A percentile compares a stretch with the other conserved stretches of the same genome.
Evolutionary conservation across 306 rosid genomes (phyloP).

Genomic region (Echinosophora koreensis): DNA sequence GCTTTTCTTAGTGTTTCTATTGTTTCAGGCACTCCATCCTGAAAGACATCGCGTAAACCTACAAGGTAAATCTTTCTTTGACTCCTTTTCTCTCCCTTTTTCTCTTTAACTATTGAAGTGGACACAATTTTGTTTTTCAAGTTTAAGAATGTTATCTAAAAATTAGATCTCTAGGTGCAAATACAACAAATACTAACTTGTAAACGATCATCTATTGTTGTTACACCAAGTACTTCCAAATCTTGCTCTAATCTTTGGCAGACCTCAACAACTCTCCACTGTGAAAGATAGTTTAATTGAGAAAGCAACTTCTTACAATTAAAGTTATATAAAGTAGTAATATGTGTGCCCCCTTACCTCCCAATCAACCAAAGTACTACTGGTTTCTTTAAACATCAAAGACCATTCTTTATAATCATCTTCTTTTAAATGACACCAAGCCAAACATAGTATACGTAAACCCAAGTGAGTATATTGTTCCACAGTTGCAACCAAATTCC

Average conservation of each 20-base stretch:
- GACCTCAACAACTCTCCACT: slow-evolving; percentile 98
- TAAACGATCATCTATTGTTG: slow-evolving; percentile 95
- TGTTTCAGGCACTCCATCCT: slow-evolving; percentile 99
- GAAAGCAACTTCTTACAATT: slow-evolving; percentile 17
- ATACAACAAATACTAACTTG: slow-evolving; percentile 68
- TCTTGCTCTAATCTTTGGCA: slow-evolving; percentile 90
- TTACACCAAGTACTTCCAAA: slow-evolving; percentile 91
- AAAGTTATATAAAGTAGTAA: slow-evolving; percentile 27
- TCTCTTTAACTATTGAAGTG: slow-evolving; percentile 19
- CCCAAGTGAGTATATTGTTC: no score
- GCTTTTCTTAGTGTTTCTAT: slow-evolving; percentile 93
- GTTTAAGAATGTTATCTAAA: slow-evolving; percentile 10
- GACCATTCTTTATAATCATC: slow-evolving; percentile 93
- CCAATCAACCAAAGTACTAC: slow-evolving; percentile 88
- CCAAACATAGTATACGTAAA: no score
- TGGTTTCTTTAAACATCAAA: slow-evolving; percentile 90
- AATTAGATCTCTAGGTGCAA: slow-evolving; percentile 30
- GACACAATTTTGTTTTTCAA: not conserved
- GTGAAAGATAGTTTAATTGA: slow-evolving; percentile 45
- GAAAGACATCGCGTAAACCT: slow-evolving; percentile 39
- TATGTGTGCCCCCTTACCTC: slow-evolving; percentile 73
- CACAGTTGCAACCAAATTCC: no score
- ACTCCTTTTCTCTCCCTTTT: no score
- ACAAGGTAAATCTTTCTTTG: not conserved
- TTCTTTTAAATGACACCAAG: no score